These are phyloP conservation scores for Hevea brasiliensis DNA, from an alignment of 345 rosid genomes.

Conservation along the genomic window DNA sequence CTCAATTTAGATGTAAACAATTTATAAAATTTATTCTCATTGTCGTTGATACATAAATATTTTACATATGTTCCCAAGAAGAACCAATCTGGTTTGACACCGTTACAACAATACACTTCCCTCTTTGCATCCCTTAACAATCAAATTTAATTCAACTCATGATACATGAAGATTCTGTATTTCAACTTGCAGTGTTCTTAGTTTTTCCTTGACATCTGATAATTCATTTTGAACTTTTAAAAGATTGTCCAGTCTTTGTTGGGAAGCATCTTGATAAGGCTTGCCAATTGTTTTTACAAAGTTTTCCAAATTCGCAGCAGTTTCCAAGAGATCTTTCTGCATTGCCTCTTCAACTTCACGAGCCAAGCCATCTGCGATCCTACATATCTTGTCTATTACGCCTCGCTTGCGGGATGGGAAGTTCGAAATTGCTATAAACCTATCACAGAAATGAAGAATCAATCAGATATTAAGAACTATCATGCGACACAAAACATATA, in stretches of 20 bases:
- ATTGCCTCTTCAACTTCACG: slow-evolving; percentile 81
- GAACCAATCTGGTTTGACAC: neutral
- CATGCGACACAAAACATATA: neutral
- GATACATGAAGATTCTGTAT: slow-evolving; percentile 79
- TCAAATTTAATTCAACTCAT: neutral
- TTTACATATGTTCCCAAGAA: neutral
- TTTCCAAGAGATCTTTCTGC: slow-evolving; percentile 74
- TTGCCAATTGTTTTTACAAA: slow-evolving; percentile 57
- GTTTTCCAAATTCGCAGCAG: slow-evolving; percentile 46
- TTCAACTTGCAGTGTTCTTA: slow-evolving; percentile 55
- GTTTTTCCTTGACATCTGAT: slow-evolving; percentile 44
- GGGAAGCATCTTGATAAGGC: slow-evolving; percentile 81
- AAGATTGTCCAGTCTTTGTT: slow-evolving; percentile 55
- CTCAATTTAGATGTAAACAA: too few species aligned
- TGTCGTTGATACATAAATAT: neutral
- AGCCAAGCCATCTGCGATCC: slow-evolving; percentile 60
- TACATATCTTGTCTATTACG: slow-evolving; percentile 63
- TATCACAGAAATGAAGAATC: slow-evolving; percentile 24
- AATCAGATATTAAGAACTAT: slow-evolving; percentile 1
- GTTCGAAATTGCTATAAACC: slow-evolving; percentile 72
- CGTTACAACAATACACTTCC: neutral
- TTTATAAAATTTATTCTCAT: neutral
- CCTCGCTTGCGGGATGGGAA: slow-evolving; percentile 70
- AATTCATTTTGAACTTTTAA: slow-evolving; percentile 52
- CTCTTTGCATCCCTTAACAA: neutral